These are phyloP conservation scores for Coemansia sp. DNA, from an alignment of 192 early-diverging fungal genomes.

Conservation along the genomic window DNA sequence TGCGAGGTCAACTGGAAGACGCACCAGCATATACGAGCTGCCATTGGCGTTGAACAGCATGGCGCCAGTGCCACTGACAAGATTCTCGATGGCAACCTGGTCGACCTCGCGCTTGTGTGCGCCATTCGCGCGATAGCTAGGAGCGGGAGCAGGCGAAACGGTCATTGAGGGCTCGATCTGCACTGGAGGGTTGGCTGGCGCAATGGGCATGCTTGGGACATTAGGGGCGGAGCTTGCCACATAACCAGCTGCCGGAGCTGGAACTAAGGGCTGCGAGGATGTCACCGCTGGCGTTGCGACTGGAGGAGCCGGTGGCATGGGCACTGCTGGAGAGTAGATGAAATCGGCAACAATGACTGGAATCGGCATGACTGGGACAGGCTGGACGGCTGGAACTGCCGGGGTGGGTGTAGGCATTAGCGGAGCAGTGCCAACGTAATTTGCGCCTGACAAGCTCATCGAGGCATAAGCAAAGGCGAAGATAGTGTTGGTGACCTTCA, in stretches of 20 bases:
- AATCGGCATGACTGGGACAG: slow-evolving; percentile 20
- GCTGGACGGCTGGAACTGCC: not conserved
- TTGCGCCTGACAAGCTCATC: slow-evolving; percentile 10
- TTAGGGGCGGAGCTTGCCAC: slow-evolving; percentile 17
- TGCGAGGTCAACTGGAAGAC: slow-evolving; percentile 28
- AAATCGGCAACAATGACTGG: slow-evolving; percentile 32
- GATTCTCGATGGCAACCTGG: slow-evolving; percentile 12
- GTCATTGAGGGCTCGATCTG: slow-evolving; percentile 11
- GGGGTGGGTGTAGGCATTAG: slow-evolving; percentile 11
- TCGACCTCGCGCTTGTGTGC: slow-evolving; percentile 29
- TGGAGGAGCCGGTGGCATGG: slow-evolving; percentile 4
- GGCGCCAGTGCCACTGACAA: slow-evolving; percentile 31
- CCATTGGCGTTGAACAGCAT: slow-evolving; percentile 29
- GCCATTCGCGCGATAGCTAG: slow-evolving; percentile 18
- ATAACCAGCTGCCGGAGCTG: slow-evolving; percentile 19
- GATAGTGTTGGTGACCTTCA: slow-evolving; percentile 42
- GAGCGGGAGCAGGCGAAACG: slow-evolving; percentile 11
- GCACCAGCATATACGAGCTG: slow-evolving; percentile 34
- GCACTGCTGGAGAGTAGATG: slow-evolving; percentile 30
- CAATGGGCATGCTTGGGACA: not conserved
- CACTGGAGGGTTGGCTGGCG: slow-evolving; percentile 20
- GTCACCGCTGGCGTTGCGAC: not conserved
- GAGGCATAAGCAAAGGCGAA: slow-evolving; percentile 37
- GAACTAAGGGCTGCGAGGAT: not conserved
- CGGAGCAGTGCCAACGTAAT: slow-evolving; percentile 34